Conservation (phyloP, 2,329 filamentous ascomycete genomes). For the Fusarium sublunatum region DNA sequence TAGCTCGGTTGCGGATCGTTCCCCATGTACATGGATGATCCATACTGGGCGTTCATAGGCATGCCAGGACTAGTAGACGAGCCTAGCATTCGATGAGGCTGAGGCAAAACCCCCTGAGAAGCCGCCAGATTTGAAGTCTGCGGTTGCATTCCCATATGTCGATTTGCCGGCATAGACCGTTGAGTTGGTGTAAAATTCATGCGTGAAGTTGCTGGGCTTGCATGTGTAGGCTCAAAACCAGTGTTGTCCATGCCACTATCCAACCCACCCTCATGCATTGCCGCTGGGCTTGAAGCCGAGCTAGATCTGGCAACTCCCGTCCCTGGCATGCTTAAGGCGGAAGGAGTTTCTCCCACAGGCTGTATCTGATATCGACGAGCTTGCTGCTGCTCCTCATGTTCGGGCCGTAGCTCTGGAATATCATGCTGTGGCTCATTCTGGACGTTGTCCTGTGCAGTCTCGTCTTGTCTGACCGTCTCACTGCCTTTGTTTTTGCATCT, state of each 20-base stretch:
- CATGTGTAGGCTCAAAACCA: slow-evolving; percentile 43
- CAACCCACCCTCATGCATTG: slow-evolving; percentile 31
- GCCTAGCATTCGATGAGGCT: slow-evolving; percentile 42
- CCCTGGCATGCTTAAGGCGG: slow-evolving; percentile 9
- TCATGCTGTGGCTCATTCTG: slow-evolving; percentile 1
- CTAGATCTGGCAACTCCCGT: slow-evolving; percentile 24
- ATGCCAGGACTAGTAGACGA: slow-evolving; percentile 42
- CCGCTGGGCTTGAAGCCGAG: slow-evolving; percentile 28
- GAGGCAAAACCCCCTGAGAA: slow-evolving; percentile 33
- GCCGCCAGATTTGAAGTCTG: slow-evolving; percentile 33
- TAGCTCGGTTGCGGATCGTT: slow-evolving; percentile 54
- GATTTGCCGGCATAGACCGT: slow-evolving; percentile 33
- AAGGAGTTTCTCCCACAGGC: background rate
- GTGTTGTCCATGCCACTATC: slow-evolving; percentile 34
- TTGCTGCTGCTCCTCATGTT: background rate
- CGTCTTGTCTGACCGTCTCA: slow-evolving; percentile 55
- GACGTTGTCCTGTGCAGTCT: background rate
- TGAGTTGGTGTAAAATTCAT: slow-evolving; percentile 41
- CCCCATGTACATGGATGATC: slow-evolving; percentile 54
- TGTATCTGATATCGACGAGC: slow-evolving; percentile 4
- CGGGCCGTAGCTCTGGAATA: background rate
- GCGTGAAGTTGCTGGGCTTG: slow-evolving; percentile 39
- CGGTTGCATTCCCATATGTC: slow-evolving; percentile 40
- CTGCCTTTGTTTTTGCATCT: slow-evolving; percentile 52
- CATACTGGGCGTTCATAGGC: slow-evolving; percentile 52